A percentile compares a stretch with the other conserved stretches of the same genome.
Conservation (phyloP, 192 early-diverging fungal species). For the Podila epigama region DNA sequence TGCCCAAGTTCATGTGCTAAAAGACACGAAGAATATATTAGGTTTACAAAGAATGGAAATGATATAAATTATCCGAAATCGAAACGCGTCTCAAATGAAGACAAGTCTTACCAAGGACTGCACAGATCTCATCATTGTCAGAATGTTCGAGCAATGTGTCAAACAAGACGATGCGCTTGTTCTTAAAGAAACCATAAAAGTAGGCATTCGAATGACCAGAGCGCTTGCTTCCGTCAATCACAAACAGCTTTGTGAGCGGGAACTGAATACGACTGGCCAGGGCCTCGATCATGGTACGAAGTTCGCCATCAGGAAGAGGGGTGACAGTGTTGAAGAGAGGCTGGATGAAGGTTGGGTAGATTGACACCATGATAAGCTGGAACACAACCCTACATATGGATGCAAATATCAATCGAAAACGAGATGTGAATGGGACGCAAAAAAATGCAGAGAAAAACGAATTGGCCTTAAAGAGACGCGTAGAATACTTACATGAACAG, state of each 20-base stretch:
- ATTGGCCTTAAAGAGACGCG: too few relatives aligned
- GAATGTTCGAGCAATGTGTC: constrained; percentile 92
- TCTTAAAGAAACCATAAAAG: constrained; percentile 95
- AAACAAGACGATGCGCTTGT: constrained; percentile 95
- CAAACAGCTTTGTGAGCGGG: constrained; percentile 92
- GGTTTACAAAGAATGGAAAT: background rate
- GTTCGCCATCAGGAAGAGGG: constrained; percentile 81
- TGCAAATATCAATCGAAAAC: background rate
- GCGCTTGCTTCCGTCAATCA: constrained; percentile 95
- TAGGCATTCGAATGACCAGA: constrained; percentile 96
- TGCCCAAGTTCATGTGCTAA: constrained; percentile 95
- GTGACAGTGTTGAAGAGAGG: constrained; percentile 98
- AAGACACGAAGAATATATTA: background rate
- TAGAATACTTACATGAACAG: constrained; percentile 83
- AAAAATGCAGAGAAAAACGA: too few relatives aligned
- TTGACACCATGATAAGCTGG: constrained; percentile 76
- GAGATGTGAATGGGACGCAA: too few relatives aligned
- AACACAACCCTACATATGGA: constrained; percentile 59
- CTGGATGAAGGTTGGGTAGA: constrained; percentile 96
- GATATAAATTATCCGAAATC: background rate
- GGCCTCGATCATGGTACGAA: constrained; percentile 81
- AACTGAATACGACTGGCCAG: constrained; percentile 85
- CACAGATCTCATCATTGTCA: constrained; percentile 85
- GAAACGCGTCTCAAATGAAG: background rate
- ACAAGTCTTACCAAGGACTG: constrained; percentile 78